Percentiles rank a stretch among this genome's conserved stretches.
Evolutionary conservation across 164 flowering plant species (phyloP).

Genomic region (Cinnamomum chago): DNA sequence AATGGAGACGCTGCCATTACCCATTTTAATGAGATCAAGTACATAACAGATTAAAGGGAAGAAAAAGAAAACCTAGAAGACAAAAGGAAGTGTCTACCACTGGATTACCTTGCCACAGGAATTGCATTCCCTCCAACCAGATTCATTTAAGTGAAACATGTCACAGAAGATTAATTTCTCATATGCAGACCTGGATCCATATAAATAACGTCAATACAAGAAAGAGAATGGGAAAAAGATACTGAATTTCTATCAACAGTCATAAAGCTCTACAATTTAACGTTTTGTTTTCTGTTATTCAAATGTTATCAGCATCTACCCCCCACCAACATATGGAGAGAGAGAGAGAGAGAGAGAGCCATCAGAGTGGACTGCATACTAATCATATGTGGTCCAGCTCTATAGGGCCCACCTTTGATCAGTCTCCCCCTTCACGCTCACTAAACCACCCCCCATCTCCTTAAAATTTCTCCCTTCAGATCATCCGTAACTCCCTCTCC

Average conservation of each 20-base stretch:
- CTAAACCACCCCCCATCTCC: too few relatives aligned
- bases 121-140: constrained; percentile 91
- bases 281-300: too few relatives aligned
- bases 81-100: neutral
- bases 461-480: too few relatives aligned
- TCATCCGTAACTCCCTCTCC: too few relatives aligned
- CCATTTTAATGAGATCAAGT: constrained; percentile 10
- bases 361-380: too few relatives aligned
- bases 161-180: constrained; percentile 72
- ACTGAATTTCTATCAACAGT: neutral
- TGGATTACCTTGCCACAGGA: constrained; percentile 74
- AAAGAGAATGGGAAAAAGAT: neutral
- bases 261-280: too few relatives aligned
- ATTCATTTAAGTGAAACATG: constrained; percentile 62
- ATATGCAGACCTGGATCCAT: constrained; percentile 54
- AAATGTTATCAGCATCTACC: too few relatives aligned
- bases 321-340: too few relatives aligned
- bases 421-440: too few relatives aligned
- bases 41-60: neutral
- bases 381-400: too few relatives aligned
- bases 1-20: constrained; percentile 71
- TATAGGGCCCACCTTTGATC: too few relatives aligned
- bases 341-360: too few relatives aligned
- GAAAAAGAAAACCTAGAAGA: neutral
- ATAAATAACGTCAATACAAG: neutral